Conservation (phyloP, 1,284 basidiomycete genomes). For the Trametes versicolor region DNA sequence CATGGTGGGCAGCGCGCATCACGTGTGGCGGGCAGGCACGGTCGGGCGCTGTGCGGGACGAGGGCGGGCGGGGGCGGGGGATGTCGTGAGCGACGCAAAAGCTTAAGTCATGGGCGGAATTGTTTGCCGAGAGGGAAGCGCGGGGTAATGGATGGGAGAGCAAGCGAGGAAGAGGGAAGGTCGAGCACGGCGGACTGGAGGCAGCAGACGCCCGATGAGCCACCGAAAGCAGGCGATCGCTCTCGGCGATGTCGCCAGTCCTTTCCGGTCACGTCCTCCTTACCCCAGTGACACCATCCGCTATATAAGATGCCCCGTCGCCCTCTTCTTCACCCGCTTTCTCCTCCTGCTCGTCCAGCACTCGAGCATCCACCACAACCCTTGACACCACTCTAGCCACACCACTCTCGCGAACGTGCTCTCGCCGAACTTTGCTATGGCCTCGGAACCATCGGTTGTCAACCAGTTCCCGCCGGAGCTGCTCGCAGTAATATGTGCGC, state of each 20-base stretch:
- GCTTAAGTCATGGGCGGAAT: constrained; percentile 25
- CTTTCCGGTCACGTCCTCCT: constrained; percentile 23
- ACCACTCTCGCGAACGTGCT: neutral
- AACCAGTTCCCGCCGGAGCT: constrained; percentile 66
- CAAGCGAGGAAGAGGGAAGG: constrained; percentile 28
- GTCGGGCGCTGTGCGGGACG: constrained; percentile 1
- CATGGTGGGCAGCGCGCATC: constrained; percentile 19
- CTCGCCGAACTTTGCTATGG: constrained; percentile 20
- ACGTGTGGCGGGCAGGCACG: constrained; percentile 31
- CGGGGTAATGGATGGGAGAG: constrained; percentile 9
- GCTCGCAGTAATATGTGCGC: constrained; percentile 71
- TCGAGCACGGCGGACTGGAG: constrained; percentile 20
- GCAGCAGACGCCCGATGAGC: constrained; percentile 23
- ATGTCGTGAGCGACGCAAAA: constrained; percentile 26
- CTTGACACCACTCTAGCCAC: neutral
- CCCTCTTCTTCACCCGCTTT: constrained; percentile 6
- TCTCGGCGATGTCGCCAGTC: constrained; percentile 32
- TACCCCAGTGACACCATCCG: constrained; percentile 21
- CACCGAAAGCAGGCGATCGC: constrained; percentile 25
- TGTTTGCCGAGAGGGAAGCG: constrained; percentile 20
- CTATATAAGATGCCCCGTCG: constrained; percentile 30
- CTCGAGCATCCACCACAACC: neutral
- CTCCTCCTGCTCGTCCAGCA: constrained; percentile 7
- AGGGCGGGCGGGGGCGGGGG: neutral
- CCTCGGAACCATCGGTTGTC: constrained; percentile 35